These are phyloP conservation scores for Syzygium aromaticum DNA, from an alignment of 345 rosid genomes.

Conservation along the genomic window DNA sequence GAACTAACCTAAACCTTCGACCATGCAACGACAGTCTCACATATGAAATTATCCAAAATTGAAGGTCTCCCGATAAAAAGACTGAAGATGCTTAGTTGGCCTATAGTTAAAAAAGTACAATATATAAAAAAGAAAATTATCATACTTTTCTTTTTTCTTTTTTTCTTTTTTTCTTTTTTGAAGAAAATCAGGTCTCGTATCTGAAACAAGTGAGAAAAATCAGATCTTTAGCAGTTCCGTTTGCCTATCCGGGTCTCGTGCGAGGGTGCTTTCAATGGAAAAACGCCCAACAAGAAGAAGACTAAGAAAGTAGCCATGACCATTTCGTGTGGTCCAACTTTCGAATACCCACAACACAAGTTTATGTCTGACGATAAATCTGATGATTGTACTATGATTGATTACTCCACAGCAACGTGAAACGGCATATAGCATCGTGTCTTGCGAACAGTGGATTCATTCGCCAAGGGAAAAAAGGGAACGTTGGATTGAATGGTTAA, in stretches of 20 bases:
- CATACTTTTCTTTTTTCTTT: too few species aligned
- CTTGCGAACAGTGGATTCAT: neutral
- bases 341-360: neutral
- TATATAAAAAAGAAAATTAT: neutral
- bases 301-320: conserved; percentile 4
- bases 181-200: neutral
- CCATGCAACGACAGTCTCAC: neutral
- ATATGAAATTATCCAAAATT: neutral
- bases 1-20: neutral
- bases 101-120: neutral
- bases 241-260: conserved; percentile 11
- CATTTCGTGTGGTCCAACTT: conserved; percentile 20
- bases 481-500: neutral
- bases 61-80: neutral
- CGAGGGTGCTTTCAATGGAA: conserved; percentile 13
- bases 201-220: conserved; percentile 1
- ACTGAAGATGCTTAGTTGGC: neutral
- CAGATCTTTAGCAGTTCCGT: conserved; percentile 17
- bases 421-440: neutral
- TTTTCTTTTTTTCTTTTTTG: neutral
- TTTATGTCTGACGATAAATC: neutral
- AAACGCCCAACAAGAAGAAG: neutral
- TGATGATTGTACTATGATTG: conserved; percentile 19
- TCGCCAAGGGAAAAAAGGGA: neutral
- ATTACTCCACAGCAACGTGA: neutral